Conservation (phyloP, 169 alveolate species). For the Plasmodium gaboni region DNA sequence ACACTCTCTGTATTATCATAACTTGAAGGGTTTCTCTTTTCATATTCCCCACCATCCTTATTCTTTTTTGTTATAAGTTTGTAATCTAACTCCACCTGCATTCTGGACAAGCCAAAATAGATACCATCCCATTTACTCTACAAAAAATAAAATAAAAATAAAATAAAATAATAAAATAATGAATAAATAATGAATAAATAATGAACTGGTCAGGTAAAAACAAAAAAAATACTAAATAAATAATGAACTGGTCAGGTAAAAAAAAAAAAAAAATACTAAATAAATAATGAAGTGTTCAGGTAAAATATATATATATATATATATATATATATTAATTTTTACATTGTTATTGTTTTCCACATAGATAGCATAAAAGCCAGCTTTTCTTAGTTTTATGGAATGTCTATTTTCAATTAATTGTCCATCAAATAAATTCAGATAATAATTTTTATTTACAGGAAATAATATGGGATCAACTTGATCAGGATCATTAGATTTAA, state of each 20-base stretch:
- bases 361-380: conserved; percentile 60
- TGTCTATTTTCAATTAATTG: conserved; percentile 40
- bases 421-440: conserved; percentile 41
- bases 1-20: background rate
- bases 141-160: background rate
- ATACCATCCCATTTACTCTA: conserved; percentile 74
- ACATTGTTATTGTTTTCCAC: conserved; percentile 56
- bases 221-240: background rate
- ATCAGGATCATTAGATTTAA: background rate
- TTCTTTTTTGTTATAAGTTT: conserved; percentile 15
- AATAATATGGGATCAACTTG: conserved; percentile 22
- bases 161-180: background rate
- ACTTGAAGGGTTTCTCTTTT: background rate
- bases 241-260: background rate
- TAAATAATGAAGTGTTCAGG: background rate
- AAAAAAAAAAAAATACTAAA: background rate
- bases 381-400: conserved; percentile 21
- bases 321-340: background rate
- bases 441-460: conserved; percentile 36
- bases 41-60: background rate
- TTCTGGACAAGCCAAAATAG: conserved; percentile 55
- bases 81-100: conserved; percentile 55
- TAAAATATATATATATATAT: background rate
- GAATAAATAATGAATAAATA: background rate
- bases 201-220: conserved; percentile 3